These are phyloP conservation scores for Flaveria floridana DNA, from an alignment of 140 eudicot genomes.

Conservation along the genomic window DNA sequence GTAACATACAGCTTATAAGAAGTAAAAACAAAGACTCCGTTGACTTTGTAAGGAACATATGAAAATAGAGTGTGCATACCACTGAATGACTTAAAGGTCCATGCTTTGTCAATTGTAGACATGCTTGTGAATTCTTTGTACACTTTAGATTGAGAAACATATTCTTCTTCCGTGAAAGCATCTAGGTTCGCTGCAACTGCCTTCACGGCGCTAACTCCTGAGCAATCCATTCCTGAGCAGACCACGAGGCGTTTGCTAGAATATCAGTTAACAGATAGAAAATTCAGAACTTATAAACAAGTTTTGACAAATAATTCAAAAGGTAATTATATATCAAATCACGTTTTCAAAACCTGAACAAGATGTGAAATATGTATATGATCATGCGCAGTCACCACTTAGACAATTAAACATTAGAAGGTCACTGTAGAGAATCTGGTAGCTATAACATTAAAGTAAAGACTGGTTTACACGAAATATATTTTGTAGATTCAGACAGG, in stretches of 20 bases:
- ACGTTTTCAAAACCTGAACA: neutral
- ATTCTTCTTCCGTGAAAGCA: conserved; percentile 57
- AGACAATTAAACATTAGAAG: neutral
- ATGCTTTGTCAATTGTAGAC: conserved; percentile 71
- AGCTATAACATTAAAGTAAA: neutral
- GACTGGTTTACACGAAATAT: too few species aligned
- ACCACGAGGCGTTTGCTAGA: conserved; percentile 35
- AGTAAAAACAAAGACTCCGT: neutral
- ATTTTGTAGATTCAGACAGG: too few species aligned
- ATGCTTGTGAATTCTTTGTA: conserved; percentile 66
- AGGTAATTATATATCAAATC: neutral
- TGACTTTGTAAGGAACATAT: neutral
- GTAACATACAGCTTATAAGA: neutral
- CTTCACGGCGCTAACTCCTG: conserved; percentile 36
- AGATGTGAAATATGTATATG: neutral
- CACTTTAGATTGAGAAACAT: conserved; percentile 63
- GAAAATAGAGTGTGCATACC: conserved; percentile 41
- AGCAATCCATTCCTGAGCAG: conserved; percentile 48
- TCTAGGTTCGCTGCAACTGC: conserved; percentile 43
- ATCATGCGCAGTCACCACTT: neutral
- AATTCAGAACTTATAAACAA: conserved; percentile 9
- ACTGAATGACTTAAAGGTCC: conserved; percentile 59
- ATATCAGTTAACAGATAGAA: conserved; percentile 7
- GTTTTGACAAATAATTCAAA: neutral
- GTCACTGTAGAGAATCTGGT: neutral